These are phyloP conservation scores for Yamadazyma epiphylla DNA, from an alignment of 1,139 yeast species.

Conservation along the genomic window DNA sequence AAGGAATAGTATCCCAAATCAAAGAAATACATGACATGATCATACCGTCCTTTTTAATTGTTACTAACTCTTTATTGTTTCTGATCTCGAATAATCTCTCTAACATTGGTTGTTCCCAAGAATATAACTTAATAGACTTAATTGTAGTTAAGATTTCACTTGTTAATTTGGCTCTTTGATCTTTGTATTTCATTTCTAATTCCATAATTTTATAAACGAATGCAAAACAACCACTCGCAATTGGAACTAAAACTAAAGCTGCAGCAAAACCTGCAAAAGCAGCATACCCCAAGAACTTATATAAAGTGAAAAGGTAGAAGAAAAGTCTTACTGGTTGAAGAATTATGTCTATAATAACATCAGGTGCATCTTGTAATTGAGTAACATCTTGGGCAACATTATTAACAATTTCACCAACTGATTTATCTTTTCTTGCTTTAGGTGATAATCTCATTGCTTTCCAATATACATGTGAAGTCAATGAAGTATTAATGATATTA, in stretches of 20 bases:
- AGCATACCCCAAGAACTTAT: slow-evolving; percentile 28
- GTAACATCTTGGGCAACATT: slow-evolving; percentile 36
- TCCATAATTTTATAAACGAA: slow-evolving; percentile 24
- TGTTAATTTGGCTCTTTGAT: slow-evolving; percentile 33
- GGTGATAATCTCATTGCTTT: slow-evolving; percentile 36
- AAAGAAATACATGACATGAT: slow-evolving; percentile 27
- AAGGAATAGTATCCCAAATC: slow-evolving; percentile 38
- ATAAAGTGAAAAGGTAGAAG: slow-evolving; percentile 24
- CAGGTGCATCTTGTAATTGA: slow-evolving; percentile 21
- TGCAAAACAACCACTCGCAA: slow-evolving; percentile 27
- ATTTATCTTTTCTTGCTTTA: slow-evolving; percentile 32
- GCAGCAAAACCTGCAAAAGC: slow-evolving; percentile 34
- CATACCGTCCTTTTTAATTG: slow-evolving; percentile 27
- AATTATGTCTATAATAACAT: slow-evolving; percentile 22
- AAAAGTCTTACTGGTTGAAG: slow-evolving; percentile 28
- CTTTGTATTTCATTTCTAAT: slow-evolving; percentile 27
- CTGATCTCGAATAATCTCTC: slow-evolving; percentile 29
- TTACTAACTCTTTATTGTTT: slow-evolving; percentile 32
- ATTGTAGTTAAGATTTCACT: slow-evolving; percentile 38
- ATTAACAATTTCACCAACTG: slow-evolving; percentile 39
- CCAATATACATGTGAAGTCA: slow-evolving; percentile 28
- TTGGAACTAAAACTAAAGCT: slow-evolving; percentile 31
- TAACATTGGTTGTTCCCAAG: slow-evolving; percentile 41
- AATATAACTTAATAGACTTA: slow-evolving; percentile 37
- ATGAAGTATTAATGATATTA: slow-evolving; percentile 18